Base-by-base conservation (phyloP, 805 yeast species). In the Starmerella bombi region DNA sequence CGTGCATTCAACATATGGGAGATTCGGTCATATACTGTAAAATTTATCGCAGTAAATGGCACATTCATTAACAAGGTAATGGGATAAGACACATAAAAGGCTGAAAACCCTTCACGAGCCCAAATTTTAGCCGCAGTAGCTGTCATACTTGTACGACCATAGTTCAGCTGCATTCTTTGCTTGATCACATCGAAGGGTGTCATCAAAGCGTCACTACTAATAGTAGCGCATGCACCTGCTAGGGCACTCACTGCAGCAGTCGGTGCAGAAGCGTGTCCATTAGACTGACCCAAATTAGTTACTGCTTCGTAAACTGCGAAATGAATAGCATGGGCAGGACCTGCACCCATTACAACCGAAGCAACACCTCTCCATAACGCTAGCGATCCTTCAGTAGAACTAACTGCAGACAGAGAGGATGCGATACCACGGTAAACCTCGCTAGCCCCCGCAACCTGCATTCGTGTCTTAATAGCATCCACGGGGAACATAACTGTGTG, bases 241-340 rank as follows among this genome's bases (percentile, higher is more conserved):
- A 76, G 54, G 16, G 93, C 79, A 4, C 94, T 88, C 50, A 82
- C 78, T 8, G 33, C 15, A 28, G 80, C 52, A 17, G 95, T 91
- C 55, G 82, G 88, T 55, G 75, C 74, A 22, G 73, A 46, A 34
- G 59, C 58, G 52, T 66, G 70, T 32, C 66, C 70, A 34, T 56
- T 56, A 18, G 43, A 50, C 45, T 56, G 54, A 37, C 80, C 60
- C 10, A 67, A 57, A 6, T 79, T 74, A 56, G 80, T 80, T 36
- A 85, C 70, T 37, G 75, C 69, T 61, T 88, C 98, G 60, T 85
- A 91, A 3, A 91, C 93, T n/a, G 86, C 77, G 59, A 85, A 88
- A 62, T 91, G 88, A 5, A 91, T 80, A 3, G 97, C 97, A 63
- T 88, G 98, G 3, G 97, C 96, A 2, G 98, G 98, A 5, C 98